These are phyloP conservation scores for Pythium plurisporium DNA, from an alignment of 352 stramenopile genomes.

Conservation along the genomic window DNA sequence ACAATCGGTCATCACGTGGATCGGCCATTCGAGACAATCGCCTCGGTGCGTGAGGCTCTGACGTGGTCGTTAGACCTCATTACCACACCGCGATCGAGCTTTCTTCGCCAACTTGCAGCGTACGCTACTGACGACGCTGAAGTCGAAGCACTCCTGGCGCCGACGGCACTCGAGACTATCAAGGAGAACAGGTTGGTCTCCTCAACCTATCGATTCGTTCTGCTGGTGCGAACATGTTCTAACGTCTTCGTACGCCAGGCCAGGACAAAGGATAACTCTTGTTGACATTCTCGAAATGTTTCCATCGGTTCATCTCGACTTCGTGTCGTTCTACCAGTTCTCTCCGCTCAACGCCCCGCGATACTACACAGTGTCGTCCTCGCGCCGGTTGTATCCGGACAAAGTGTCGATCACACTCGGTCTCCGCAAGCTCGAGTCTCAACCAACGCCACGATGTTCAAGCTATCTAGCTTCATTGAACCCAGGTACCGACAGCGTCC, in stretches of 20 bases:
- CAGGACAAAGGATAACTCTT: conserved; percentile 35
- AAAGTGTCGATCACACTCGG: conserved; percentile 71
- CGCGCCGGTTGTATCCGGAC: conserved; percentile 45
- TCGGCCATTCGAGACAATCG: conserved; percentile 52
- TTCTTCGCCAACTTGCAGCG: conserved; percentile 54
- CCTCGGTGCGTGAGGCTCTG: conserved; percentile 59
- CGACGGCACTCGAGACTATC: conserved; percentile 42
- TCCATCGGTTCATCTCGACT: conserved; percentile 58
- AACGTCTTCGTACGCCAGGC: conserved; percentile 8
- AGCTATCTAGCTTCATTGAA: conserved; percentile 56
- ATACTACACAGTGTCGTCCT: conserved; percentile 86
- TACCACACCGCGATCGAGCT: conserved; percentile 51
- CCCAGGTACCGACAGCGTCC: conserved; percentile 38
- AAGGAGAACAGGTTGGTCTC: conserved; percentile 32
- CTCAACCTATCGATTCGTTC: not conserved
- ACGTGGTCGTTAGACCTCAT: conserved; percentile 75
- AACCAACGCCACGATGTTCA: conserved; percentile 70
- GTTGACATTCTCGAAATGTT: conserved; percentile 66
- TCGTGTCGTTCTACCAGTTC: conserved; percentile 63
- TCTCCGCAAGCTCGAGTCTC: conserved; percentile 39
- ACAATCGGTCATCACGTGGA: conserved; percentile 9
- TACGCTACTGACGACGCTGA: conserved; percentile 60
- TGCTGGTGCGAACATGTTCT: not conserved
- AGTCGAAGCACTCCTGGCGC: conserved; percentile 36
- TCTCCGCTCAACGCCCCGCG: conserved; percentile 56